phyloP scores from a whole-genome alignment of 2,329 filamentous ascomycete genomes.

The Hirsutella minnesotensis region DNA sequence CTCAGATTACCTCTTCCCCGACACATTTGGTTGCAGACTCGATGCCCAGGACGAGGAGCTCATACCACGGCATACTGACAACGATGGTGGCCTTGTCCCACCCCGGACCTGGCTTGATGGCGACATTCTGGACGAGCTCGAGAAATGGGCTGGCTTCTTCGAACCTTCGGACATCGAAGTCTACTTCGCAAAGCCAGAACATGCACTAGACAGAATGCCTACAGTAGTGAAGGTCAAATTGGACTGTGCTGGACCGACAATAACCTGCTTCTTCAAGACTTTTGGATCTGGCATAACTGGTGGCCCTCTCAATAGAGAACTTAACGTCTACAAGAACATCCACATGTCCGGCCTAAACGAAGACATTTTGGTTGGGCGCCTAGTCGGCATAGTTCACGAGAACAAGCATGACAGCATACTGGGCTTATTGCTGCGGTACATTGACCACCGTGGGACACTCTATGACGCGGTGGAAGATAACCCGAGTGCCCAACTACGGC shows the following conservation, averaged over 20 bases:
- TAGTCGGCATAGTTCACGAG: not conserved
- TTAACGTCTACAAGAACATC: not conserved
- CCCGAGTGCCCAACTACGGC: not conserved
- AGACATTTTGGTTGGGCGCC: not conserved
- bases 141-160: not conserved
- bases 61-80: not conserved
- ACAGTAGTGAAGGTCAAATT: not conserved
- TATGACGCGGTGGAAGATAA: not conserved
- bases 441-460: not conserved
- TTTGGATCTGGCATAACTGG: not conserved
- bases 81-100: not conserved
- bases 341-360: not conserved
- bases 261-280: not conserved
- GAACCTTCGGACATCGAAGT: not conserved
- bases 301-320: not conserved
- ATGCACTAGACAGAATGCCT: conserved; percentile 1
- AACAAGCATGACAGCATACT: not conserved
- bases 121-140: not conserved
- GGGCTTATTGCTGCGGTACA: not conserved
- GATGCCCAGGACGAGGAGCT: not conserved
- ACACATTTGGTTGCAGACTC: not conserved
- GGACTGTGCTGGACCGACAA: not conserved
- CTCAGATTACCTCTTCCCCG: not conserved
- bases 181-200: not conserved
- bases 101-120: not conserved